A percentile compares a stretch with the other conserved stretches of the same genome.
phyloP scores from a whole-genome alignment of 2,329 filamentous ascomycete genomes.

The Purpureocillium lavendulum region DNA sequence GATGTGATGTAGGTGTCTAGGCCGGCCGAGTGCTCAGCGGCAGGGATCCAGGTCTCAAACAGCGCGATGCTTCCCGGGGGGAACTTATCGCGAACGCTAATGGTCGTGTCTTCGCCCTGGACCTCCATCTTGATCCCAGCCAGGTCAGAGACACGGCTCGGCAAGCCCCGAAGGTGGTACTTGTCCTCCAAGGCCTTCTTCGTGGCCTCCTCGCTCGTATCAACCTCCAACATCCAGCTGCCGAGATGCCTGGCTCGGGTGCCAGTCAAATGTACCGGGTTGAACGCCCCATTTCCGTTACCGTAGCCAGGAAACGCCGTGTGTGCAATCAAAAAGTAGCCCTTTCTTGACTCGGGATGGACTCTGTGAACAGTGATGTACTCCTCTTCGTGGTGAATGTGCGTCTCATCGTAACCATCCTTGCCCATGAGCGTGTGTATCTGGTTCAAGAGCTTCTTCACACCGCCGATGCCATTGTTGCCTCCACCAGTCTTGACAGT shows the following conservation, averaged over 20 bases:
- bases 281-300: slow-evolving; percentile 72
- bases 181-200: slow-evolving; percentile 59
- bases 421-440: slow-evolving; percentile 95
- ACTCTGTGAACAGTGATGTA: slow-evolving; percentile 95
- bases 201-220: slow-evolving; percentile 63
- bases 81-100: slow-evolving; percentile 75
- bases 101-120: slow-evolving; percentile 66
- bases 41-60: slow-evolving; percentile 93
- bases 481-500: slow-evolving; percentile 58
- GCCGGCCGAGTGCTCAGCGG: slow-evolving; percentile 72
- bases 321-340: slow-evolving; percentile 91
- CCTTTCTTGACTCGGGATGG: slow-evolving; percentile 84
- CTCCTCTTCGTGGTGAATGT: slow-evolving; percentile 92
- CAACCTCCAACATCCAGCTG: slow-evolving; percentile 87
- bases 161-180: slow-evolving; percentile 69
- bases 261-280: slow-evolving; percentile 69
- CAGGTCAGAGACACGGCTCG: slow-evolving; percentile 68
- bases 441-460: slow-evolving; percentile 90
- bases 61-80: slow-evolving; percentile 90
- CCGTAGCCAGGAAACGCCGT: slow-evolving; percentile 91
- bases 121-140: slow-evolving; percentile 65
- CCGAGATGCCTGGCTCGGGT: slow-evolving; percentile 82
- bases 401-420: slow-evolving; percentile 88
- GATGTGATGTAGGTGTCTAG: slow-evolving; percentile 82
- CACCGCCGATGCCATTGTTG: slow-evolving; percentile 77